These are phyloP conservation scores for Chaetomiaceae sp. DNA, from an alignment of 2,329 filamentous ascomycete species.

Conservation along the genomic window DNA sequence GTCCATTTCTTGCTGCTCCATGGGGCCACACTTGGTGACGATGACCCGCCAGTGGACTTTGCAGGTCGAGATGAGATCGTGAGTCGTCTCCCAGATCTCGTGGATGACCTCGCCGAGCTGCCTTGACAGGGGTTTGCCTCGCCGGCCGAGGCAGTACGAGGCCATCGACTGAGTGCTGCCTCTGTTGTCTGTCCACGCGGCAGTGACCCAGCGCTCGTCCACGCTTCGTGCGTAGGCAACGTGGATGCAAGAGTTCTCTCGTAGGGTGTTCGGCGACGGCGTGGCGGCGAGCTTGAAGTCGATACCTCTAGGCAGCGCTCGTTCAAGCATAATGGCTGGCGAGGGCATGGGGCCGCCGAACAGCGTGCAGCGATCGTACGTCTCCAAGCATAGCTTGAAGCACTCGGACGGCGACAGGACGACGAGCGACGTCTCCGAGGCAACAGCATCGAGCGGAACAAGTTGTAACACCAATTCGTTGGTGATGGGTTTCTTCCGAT, in stretches of 20 bases:
- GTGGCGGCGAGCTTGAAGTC: conserved; percentile 68
- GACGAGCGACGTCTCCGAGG: conserved; percentile 57
- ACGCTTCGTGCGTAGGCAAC: conserved; percentile 72
- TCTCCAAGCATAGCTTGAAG: conserved; percentile 63
- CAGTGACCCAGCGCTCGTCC: conserved; percentile 73
- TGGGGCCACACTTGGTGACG: conserved; percentile 65
- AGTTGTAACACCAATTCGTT: conserved; percentile 76
- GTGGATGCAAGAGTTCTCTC: conserved; percentile 77
- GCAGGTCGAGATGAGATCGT: conserved; percentile 65
- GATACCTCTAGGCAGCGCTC: conserved; percentile 63
- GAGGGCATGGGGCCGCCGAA: conserved; percentile 56
- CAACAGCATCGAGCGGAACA: conserved; percentile 63
- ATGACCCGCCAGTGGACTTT: conserved; percentile 75
- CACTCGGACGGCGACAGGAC: conserved; percentile 59
- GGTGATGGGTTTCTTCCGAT: conserved; percentile 42
- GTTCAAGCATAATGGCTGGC: conserved; percentile 69
- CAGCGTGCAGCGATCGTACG: conserved; percentile 69
- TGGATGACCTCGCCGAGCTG: conserved; percentile 60
- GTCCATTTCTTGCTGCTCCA: conserved; percentile 62
- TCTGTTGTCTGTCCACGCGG: conserved; percentile 74
- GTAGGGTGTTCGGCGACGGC: conserved; percentile 67
- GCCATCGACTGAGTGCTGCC: conserved; percentile 69
- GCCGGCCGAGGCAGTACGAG: conserved; percentile 66
- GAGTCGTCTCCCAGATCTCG: conserved; percentile 75
- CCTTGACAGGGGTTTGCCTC: conserved; percentile 48